Evolutionary conservation across 306 rosid genomes (phyloP), one percentile per base, ranked within the genome.

Genomic region (Prunus salicina): DNA sequence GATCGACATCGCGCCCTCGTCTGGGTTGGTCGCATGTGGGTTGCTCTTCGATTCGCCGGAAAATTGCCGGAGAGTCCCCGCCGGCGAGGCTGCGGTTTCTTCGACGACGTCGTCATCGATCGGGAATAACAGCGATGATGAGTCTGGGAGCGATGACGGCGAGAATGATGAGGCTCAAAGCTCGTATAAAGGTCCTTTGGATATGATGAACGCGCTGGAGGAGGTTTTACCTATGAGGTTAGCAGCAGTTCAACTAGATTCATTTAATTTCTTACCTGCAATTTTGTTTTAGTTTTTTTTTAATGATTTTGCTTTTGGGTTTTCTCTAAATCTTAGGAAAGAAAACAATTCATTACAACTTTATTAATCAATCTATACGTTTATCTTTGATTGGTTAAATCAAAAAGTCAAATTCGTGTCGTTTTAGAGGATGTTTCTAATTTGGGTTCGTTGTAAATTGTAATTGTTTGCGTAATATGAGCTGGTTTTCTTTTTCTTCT

Each of bases 201-300:
- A 91, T 67, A 72, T 82, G 91, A 91, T 92, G 97, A 91, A 92
- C 45, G 72, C 90, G 7, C 78, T 94, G 51, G 97, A 92, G 82
- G 92, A 94, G 72, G 96, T 83, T 76, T 87, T 94, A 52, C 98
- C 97, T 11, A 72, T 87, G 11, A 92, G 96, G 97, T 94, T 67
- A 46, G 67, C 5, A 7, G 43, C 2, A 18, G 6, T 63, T 28
- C 19, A 63, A 15, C 0, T 10, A 38, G 43, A 38, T 1, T 4
- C 53, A 1, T 6, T 24, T 9, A 16, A 5, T 19, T 16, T 20
- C 5, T 12, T 2, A n/a, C 8, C 12, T n/a, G 8, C 6, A 19
- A 0, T 71, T 66, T 20, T 41, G 4, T 32, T 64, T 12, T 27
- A 0, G 3, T 19, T 32, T 34, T 7, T 5, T 5, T 5, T 13